Percentiles rank a stretch among this genome's conserved stretches.
Conservation (phyloP, 2,329 filamentous ascomycete genomes). For the Pestalotiopsis sp. region DNA sequence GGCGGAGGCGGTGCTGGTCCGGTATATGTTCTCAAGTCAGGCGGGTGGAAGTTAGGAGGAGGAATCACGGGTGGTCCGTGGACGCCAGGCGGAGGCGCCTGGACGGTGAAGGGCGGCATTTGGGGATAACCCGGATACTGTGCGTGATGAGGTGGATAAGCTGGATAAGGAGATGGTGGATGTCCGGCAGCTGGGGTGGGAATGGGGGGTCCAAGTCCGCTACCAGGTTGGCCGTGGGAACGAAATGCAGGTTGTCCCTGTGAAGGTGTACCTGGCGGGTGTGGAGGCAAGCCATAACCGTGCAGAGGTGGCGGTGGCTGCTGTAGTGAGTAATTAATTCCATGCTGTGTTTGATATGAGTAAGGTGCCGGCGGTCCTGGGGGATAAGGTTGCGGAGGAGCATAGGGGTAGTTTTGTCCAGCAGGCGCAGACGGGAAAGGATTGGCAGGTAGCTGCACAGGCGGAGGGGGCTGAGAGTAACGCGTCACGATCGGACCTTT, state of each 20-base stretch:
- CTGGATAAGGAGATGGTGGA: neutral
- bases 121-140: neutral
- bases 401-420: slow-evolving; percentile 43
- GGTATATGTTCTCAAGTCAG: slow-evolving; percentile 3
- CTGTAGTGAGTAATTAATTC: neutral
- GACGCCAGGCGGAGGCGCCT: neutral
- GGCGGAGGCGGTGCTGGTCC: slow-evolving; percentile 2
- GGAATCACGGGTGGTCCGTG: slow-evolving; percentile 7
- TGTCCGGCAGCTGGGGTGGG: neutral
- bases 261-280: neutral
- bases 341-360: neutral
- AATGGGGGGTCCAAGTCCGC: neutral
- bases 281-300: slow-evolving; percentile 8
- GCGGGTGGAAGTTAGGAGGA: neutral
- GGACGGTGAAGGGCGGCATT: neutral
- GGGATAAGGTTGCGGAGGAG: slow-evolving; percentile 4
- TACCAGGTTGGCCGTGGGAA: neutral
- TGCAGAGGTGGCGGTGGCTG: neutral
- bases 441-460: slow-evolving; percentile 11
- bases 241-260: slow-evolving; percentile 1
- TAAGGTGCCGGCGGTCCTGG: neutral
- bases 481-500: slow-evolving; percentile 34
- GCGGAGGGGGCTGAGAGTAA: slow-evolving; percentile 25
- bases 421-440: slow-evolving; percentile 14
- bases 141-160: neutral